Conservation (phyloP, 805 yeast species). For the Yarrowia deformans region DNA sequence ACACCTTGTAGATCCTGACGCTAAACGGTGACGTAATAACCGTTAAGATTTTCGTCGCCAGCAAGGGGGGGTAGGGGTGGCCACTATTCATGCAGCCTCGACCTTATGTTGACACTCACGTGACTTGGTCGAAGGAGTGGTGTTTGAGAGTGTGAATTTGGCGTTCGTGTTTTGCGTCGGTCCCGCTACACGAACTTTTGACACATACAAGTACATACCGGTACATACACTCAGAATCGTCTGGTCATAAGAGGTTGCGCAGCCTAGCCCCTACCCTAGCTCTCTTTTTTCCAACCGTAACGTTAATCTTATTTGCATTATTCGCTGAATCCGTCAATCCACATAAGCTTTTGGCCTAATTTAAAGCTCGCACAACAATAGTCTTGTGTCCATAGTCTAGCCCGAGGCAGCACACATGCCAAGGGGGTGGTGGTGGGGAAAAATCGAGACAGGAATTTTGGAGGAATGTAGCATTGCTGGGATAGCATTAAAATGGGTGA, state of each 20-base stretch:
- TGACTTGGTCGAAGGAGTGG: background rate
- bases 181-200: no score
- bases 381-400: conserved; percentile 12
- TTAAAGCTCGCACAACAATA: conserved; percentile 29
- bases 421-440: conserved; percentile 12
- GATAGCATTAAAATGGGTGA: background rate
- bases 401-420: conserved; percentile 30
- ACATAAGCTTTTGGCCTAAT: conserved; percentile 14
- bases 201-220: no score
- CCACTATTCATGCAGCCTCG: background rate
- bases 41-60: background rate
- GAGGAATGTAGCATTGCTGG: background rate
- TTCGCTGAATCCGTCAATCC: conserved; percentile 5
- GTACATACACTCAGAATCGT: no score
- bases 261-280: conserved; percentile 19
- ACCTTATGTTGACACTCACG: background rate
- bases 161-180: no score
- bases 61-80: conserved; percentile 11
- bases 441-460: background rate
- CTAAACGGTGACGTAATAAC: conserved; percentile 21
- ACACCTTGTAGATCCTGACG: conserved; percentile 20
- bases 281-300: background rate
- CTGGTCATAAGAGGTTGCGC: no score
- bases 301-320: background rate
- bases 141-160: background rate